Conservation (phyloP, 768 basidiomycete species). For the Calvatia gigantea region DNA sequence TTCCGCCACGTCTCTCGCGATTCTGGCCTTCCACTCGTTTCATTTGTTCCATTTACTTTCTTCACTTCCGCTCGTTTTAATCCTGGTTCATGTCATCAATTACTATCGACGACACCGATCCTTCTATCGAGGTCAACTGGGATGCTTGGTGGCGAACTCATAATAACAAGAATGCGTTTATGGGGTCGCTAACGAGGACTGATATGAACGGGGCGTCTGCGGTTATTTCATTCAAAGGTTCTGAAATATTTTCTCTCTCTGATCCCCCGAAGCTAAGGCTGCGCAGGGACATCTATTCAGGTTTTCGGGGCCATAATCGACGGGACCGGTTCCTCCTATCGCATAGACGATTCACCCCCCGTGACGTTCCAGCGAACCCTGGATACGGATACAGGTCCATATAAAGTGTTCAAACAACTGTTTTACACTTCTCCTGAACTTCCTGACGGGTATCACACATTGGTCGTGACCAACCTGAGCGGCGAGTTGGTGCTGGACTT, state of each 20-base stretch:
- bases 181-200: background rate
- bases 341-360: background rate
- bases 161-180: background rate
- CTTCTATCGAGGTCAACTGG: background rate
- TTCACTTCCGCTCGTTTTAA: background rate
- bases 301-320: background rate
- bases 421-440: conserved; percentile 17
- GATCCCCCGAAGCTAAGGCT: background rate
- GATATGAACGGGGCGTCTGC: background rate
- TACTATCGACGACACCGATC: background rate
- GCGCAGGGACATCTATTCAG: background rate
- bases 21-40: background rate
- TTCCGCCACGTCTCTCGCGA: background rate
- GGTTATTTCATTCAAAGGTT: background rate
- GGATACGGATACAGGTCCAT: background rate
- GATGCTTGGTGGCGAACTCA: background rate
- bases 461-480: conserved; percentile 16
- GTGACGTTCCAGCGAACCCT: background rate
- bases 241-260: background rate
- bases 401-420: conserved; percentile 10
- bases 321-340: background rate
- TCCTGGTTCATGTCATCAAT: background rate
- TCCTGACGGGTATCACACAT: conserved; percentile 16
- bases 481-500: conserved; percentile 6
- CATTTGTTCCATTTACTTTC: background rate